phyloP scores from a whole-genome alignment of 306 rosid genomes.

The Abrus pulchellus region DNA sequence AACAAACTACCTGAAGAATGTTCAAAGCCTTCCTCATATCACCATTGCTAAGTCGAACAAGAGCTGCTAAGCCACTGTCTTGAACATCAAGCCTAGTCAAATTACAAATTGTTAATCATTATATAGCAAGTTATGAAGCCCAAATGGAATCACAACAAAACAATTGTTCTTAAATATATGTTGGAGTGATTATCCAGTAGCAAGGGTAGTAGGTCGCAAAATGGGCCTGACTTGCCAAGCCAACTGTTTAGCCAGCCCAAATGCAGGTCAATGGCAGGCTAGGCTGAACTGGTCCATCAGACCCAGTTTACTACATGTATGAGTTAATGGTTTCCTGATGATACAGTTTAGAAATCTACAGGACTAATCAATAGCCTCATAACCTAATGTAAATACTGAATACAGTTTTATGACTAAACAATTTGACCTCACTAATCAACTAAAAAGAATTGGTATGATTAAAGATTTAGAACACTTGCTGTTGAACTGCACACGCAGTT shows the following conservation, averaged over 20 bases:
- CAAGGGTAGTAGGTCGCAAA: not conserved
- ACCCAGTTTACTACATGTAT: not conserved
- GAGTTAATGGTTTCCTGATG: not conserved
- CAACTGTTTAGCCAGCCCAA: too few relatives aligned
- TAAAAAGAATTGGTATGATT: slow-evolving; percentile 29
- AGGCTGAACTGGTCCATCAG: too few relatives aligned
- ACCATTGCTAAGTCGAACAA: slow-evolving; percentile 90
- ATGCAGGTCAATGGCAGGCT: too few relatives aligned
- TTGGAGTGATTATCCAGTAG: slow-evolving; percentile 29
- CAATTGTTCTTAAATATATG: slow-evolving; percentile 6
- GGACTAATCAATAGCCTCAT: slow-evolving; percentile 7
- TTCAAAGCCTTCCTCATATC: slow-evolving; percentile 97
- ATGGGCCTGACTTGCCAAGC: too few relatives aligned
- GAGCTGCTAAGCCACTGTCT: slow-evolving; percentile 77
- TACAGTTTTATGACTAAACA: not conserved
- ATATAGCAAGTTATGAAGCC: slow-evolving; percentile 38
- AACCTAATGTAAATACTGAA: not conserved
- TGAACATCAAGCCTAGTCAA: slow-evolving; percentile 80
- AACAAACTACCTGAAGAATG: slow-evolving; percentile 76
- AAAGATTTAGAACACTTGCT: slow-evolving; percentile 13
- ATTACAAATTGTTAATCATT: slow-evolving; percentile 39
- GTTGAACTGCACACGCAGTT: slow-evolving; percentile 39
- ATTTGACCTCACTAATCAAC: slow-evolving; percentile 16
- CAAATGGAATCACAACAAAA: slow-evolving; percentile 30
- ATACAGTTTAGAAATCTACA: slow-evolving; percentile 2